Evolutionary conservation across 2,329 filamentous ascomycete genomes (phyloP).

Genomic region (Echinosphaeria canescens): DNA sequence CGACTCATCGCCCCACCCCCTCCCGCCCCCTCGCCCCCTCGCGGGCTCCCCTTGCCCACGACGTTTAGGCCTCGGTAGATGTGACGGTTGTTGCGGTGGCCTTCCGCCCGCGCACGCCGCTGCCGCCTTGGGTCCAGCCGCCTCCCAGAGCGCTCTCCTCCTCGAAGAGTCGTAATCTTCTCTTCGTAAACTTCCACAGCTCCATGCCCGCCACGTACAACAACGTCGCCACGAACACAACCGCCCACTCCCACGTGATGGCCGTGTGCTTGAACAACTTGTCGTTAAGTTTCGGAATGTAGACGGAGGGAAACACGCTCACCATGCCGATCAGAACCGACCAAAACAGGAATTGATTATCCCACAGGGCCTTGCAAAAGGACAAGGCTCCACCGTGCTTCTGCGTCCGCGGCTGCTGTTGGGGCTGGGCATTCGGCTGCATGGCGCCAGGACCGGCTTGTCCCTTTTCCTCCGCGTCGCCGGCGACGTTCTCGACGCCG

Average conservation of each 20-base stretch:
- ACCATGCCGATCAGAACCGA: conserved; percentile 35
- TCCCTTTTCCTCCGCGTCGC: conserved; percentile 20
- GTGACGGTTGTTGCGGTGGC: no score
- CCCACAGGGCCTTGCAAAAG: conserved; percentile 39
- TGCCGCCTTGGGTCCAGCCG: conserved; percentile 28
- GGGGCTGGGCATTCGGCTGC: no score
- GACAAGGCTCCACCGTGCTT: conserved; percentile 20
- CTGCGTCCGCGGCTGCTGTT: no score
- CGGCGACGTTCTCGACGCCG: no score
- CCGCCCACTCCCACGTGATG: conserved; percentile 57
- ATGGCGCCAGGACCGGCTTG: no score
- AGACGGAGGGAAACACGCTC: conserved; percentile 46
- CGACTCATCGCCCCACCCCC: no score
- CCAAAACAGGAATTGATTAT: conserved; percentile 51
- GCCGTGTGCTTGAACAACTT: conserved; percentile 50
- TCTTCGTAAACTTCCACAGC: conserved; percentile 49
- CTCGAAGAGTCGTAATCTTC: conserved; percentile 26
- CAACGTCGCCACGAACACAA: conserved; percentile 39
- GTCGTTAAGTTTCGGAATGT: conserved; percentile 49
- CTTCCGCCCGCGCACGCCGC: no score
- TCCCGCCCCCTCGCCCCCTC: no score
- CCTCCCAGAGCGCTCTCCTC: conserved; percentile 26
- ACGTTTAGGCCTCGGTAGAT: no score
- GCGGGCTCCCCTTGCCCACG: no score
- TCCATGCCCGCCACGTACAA: conserved; percentile 49